Evolutionary conservation across 768 basidiomycete species (phyloP).

Genomic region (Pleurotus tuoliensis): DNA sequence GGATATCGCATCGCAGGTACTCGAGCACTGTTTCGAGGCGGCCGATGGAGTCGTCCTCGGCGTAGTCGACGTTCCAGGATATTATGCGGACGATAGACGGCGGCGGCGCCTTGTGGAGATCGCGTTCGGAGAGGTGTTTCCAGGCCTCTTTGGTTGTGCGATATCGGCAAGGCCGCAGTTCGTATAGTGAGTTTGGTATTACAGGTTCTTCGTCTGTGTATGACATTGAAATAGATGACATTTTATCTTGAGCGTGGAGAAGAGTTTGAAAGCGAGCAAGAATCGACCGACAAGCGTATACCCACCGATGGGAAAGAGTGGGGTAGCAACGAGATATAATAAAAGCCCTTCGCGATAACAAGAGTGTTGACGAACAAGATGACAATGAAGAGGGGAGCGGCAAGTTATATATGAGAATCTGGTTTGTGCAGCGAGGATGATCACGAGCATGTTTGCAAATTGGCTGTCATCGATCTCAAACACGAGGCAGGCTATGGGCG

Average conservation of each 20-base stretch:
- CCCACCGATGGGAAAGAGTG: too few relatives aligned
- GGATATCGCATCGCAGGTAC: conserved; percentile 51
- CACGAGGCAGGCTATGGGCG: conserved; percentile 26
- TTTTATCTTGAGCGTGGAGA: background rate
- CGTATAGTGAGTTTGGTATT: conserved; percentile 23
- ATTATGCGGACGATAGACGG: conserved; percentile 51
- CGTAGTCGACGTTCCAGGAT: conserved; percentile 72
- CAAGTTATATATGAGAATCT: conserved; percentile 8
- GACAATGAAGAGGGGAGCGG: background rate
- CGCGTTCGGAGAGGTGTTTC: conserved; percentile 41
- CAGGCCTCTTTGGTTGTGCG: conserved; percentile 34
- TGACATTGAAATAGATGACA: background rate
- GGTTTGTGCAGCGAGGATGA: conserved; percentile 11
- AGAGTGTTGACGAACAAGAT: too few relatives aligned
- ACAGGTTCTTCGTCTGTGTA: conserved; percentile 8
- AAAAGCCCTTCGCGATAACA: background rate
- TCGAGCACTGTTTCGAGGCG: conserved; percentile 48
- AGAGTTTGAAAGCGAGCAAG: background rate
- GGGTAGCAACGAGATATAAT: background rate
- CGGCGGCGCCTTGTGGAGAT: conserved; percentile 27
- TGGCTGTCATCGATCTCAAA: conserved; percentile 14
- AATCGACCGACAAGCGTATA: background rate
- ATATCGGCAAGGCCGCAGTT: conserved; percentile 36
- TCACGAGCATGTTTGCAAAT: conserved; percentile 24
- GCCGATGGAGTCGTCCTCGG: conserved; percentile 26